Percentiles rank a stretch among this genome's conserved stretches.
These are phyloP conservation scores for Tripterygium wilfordii DNA, from an alignment of 177 flowering plant genomes.

Conservation along the genomic window DNA sequence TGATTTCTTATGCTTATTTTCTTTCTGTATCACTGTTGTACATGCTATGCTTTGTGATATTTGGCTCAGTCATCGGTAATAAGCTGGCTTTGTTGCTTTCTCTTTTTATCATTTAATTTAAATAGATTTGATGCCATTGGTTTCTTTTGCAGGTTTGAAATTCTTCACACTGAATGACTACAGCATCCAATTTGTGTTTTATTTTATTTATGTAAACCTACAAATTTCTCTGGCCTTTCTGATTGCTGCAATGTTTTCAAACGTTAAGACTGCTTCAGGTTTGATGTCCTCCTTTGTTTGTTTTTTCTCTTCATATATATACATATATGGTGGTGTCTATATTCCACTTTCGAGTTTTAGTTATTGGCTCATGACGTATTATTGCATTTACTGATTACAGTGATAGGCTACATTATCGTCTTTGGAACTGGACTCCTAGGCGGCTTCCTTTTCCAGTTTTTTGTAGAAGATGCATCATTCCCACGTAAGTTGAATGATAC, in stretches of 20 bases:
- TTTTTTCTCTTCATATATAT: not conserved
- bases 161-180: conserved; percentile 73
- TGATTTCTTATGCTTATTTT: conserved; percentile 84
- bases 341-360: too few species aligned
- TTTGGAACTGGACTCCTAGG: conserved; percentile 85
- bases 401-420: conserved; percentile 58
- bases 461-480: conserved; percentile 65
- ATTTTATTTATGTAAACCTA: conserved; percentile 74
- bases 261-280: conserved; percentile 88
- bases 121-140: too few species aligned
- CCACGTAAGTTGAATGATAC: conserved; percentile 55
- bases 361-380: conserved; percentile 7
- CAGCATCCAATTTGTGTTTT: conserved; percentile 83
- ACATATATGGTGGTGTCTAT: too few species aligned
- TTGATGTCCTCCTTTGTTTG: conserved; percentile 9
- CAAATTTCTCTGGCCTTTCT: conserved; percentile 86
- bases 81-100: too few species aligned
- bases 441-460: conserved; percentile 61
- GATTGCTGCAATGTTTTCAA: conserved; percentile 60
- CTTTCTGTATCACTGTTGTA: conserved; percentile 54
- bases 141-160: conserved; percentile 56
- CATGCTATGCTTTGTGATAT: conserved; percentile 64
- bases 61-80: conserved; percentile 86
- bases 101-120: not conserved
- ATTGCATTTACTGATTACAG: conserved; percentile 43